These are phyloP conservation scores for Trichoderma asperelloides DNA, from an alignment of 495 filamentous ascomycete genomes.

Conservation along the genomic window DNA sequence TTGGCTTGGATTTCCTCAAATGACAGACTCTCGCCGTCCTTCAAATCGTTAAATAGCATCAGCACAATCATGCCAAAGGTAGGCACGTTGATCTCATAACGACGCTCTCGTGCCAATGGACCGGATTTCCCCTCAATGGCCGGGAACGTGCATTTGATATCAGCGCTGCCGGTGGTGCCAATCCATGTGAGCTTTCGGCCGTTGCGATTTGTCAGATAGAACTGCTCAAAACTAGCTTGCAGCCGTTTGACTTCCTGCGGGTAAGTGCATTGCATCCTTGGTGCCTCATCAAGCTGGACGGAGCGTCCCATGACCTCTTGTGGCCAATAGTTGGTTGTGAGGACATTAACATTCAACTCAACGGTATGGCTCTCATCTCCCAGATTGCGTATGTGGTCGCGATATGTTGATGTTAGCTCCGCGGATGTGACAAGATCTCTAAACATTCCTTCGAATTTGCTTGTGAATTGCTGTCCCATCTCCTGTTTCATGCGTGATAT, in stretches of 20 bases:
- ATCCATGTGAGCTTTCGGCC: constrained; percentile 85
- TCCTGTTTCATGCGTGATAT: constrained; percentile 93
- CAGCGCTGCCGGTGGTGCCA: constrained; percentile 59
- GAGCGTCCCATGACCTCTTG: constrained; percentile 66
- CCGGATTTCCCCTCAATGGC: constrained; percentile 54
- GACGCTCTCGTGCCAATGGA: constrained; percentile 54
- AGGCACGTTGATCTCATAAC: constrained; percentile 84
- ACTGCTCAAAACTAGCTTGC: constrained; percentile 81
- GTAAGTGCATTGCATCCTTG: constrained; percentile 51
- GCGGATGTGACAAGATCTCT: constrained; percentile 89
- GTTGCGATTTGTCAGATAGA: constrained; percentile 78
- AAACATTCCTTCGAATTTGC: constrained; percentile 94
- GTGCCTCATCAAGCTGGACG: constrained; percentile 35
- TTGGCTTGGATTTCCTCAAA: constrained; percentile 77
- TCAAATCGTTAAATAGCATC: constrained; percentile 77
- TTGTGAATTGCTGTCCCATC: constrained; percentile 86
- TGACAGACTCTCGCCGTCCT: constrained; percentile 52
- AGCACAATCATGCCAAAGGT: constrained; percentile 91
- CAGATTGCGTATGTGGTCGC: constrained; percentile 52
- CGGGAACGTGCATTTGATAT: constrained; percentile 72
- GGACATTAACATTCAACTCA: constrained; percentile 73
- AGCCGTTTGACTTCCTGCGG: constrained; percentile 67
- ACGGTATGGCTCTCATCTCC: constrained; percentile 61
- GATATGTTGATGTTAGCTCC: constrained; percentile 71
- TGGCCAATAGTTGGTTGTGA: constrained; percentile 94